Evolutionary conservation across 345 rosid genomes (phyloP).

Genomic region (Balakata baccata): DNA sequence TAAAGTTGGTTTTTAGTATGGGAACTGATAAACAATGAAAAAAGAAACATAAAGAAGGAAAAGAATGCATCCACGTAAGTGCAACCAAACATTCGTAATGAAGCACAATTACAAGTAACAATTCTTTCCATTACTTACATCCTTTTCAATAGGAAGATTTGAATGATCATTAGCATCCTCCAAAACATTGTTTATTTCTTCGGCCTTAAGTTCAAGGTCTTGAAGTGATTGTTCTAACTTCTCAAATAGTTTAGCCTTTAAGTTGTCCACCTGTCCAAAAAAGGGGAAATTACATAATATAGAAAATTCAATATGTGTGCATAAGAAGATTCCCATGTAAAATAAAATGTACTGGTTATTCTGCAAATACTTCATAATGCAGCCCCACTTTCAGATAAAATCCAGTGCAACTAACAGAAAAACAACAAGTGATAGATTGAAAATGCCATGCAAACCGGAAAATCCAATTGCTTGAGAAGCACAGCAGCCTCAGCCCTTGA

Average conservation of each 20-base stretch:
- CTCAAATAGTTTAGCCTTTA: constrained; percentile 78
- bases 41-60: not conserved
- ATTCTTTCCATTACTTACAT: constrained; percentile 44
- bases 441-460: constrained; percentile 65
- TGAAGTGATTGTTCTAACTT: constrained; percentile 85
- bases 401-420: constrained; percentile 2
- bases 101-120: not conserved
- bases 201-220: constrained; percentile 60
- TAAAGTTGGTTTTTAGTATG: constrained; percentile 12
- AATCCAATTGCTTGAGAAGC: constrained; percentile 89
- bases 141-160: constrained; percentile 43
- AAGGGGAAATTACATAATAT: not conserved
- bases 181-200: constrained; percentile 38
- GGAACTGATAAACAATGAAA: not conserved
- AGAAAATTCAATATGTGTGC: not conserved
- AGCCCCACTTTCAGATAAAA: not conserved
- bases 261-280: constrained; percentile 65
- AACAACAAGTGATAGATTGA: constrained; percentile 12
- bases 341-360: not conserved
- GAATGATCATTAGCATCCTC: constrained; percentile 41
- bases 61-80: not conserved
- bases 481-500: constrained; percentile 97
- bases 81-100: not conserved
- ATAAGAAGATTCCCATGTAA: not conserved
- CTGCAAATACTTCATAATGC: not conserved